Conservation (phyloP, 1,284 basidiomycete genomes). For the Melampsora americana region DNA sequence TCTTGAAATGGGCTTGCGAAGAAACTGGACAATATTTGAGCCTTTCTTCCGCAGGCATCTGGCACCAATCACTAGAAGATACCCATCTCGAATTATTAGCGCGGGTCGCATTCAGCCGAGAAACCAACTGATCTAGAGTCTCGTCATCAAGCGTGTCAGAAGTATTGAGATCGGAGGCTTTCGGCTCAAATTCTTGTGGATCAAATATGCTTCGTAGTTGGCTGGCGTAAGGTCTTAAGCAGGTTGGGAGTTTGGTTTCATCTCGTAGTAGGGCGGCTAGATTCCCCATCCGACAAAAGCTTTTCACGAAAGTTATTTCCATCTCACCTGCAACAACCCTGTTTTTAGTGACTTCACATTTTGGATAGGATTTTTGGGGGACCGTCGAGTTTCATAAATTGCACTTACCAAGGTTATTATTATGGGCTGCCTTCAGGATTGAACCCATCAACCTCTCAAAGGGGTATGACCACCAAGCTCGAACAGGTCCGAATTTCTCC, state of each 20-base stretch:
- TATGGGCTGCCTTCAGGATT: conserved; percentile 9
- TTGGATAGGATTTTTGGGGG: no score
- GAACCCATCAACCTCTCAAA: conserved; percentile 10
- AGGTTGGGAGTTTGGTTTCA: background rate
- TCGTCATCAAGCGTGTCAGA: conserved; percentile 47
- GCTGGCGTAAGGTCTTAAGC: background rate
- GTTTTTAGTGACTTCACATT: no score
- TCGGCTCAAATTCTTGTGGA: conserved; percentile 50
- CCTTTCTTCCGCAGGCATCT: background rate
- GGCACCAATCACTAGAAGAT: background rate
- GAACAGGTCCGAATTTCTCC: conserved; percentile 1
- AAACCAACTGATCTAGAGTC: background rate
- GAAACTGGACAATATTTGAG: background rate
- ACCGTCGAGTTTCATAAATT: background rate
- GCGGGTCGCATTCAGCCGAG: background rate
- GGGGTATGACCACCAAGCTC: conserved; percentile 18
- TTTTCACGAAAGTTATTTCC: conserved; percentile 34
- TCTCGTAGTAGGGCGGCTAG: conserved; percentile 12
- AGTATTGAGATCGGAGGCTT: conserved; percentile 66
- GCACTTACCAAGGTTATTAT: background rate
- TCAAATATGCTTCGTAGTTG: background rate
- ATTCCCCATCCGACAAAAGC: conserved; percentile 32
- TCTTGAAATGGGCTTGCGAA: background rate
- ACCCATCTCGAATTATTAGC: background rate
- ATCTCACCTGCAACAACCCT: conserved; percentile 16